A percentile compares a stretch with the other conserved stretches of the same genome.
Evolutionary conservation across 2,329 filamentous ascomycete species (phyloP).

Genomic region (Metarhizium guizhouense): DNA sequence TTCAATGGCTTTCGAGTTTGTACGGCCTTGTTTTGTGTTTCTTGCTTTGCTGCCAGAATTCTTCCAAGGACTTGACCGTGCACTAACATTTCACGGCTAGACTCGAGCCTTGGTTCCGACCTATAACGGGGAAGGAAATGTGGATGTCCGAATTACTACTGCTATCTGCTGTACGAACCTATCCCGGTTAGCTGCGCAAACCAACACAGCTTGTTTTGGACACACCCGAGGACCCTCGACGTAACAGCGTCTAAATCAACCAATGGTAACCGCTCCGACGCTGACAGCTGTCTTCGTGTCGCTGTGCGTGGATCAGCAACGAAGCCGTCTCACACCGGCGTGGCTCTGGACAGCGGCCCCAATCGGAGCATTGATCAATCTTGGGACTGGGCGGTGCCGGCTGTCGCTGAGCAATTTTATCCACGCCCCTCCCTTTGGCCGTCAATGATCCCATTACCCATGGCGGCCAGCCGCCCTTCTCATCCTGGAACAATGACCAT

Average conservation of each 20-base stretch:
- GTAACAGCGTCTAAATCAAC: background rate
- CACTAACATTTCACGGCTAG: too few species aligned
- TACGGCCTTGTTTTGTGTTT: background rate
- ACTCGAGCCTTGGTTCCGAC: too few species aligned
- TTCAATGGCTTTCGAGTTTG: background rate
- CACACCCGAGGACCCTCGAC: background rate
- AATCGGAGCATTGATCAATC: background rate
- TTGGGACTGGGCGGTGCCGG: background rate
- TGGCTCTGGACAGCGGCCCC: background rate
- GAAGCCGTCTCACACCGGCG: background rate
- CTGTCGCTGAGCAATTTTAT: background rate
- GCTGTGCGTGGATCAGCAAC: background rate
- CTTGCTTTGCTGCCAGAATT: background rate
- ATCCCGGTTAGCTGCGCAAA: background rate
- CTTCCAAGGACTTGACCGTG: too few species aligned
- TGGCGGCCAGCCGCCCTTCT: background rate
- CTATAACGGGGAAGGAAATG: too few species aligned
- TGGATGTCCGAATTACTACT: background rate
- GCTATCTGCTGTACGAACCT: too few species aligned
- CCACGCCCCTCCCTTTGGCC: background rate
- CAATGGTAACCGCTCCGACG: background rate
- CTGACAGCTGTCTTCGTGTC: background rate
- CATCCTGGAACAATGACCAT: background rate
- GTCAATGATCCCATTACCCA: background rate
- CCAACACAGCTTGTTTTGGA: background rate